phyloP scores from a whole-genome alignment of 495 filamentous ascomycete species.

The Podospora pseudocomata region DNA sequence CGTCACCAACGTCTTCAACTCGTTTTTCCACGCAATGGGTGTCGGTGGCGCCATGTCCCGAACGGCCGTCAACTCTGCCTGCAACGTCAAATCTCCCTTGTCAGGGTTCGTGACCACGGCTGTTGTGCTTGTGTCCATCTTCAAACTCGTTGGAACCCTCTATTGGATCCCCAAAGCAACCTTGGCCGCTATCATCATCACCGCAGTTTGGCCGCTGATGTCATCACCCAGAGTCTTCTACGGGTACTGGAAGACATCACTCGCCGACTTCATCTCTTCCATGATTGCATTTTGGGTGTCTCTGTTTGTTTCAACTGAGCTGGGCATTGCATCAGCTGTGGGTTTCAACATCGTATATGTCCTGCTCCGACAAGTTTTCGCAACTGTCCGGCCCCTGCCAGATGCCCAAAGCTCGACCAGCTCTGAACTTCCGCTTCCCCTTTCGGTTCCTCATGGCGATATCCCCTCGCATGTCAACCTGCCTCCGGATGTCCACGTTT shows the following conservation, averaged over 20 bases:
- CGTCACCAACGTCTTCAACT: slow-evolving; percentile 47
- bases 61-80: slow-evolving; percentile 50
- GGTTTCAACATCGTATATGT: slow-evolving; percentile 47
- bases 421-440: slow-evolving; percentile 12
- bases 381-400: slow-evolving; percentile 24
- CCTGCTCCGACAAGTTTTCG: slow-evolving; percentile 43
- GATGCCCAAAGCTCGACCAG: slow-evolving; percentile 9
- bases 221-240: slow-evolving; percentile 41
- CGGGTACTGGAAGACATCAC: slow-evolving; percentile 46
- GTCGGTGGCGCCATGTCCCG: slow-evolving; percentile 49
- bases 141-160: slow-evolving; percentile 45
- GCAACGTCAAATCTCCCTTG: slow-evolving; percentile 42
- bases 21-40: slow-evolving; percentile 48
- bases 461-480: slow-evolving; percentile 11
- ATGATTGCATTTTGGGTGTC: slow-evolving; percentile 50
- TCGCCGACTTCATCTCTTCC: slow-evolving; percentile 48
- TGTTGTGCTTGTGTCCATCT: slow-evolving; percentile 47
- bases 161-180: slow-evolving; percentile 53
- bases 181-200: slow-evolving; percentile 47
- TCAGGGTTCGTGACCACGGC: slow-evolving; percentile 45
- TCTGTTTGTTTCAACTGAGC: slow-evolving; percentile 47
- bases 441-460: slow-evolving; percentile 19
- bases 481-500: slow-evolving; percentile 39
- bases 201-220: slow-evolving; percentile 46
- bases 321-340: slow-evolving; percentile 45